Base-by-base conservation (phyloP, 2,329 filamentous ascomycete genomes). In the Fusarium compactum region DNA sequence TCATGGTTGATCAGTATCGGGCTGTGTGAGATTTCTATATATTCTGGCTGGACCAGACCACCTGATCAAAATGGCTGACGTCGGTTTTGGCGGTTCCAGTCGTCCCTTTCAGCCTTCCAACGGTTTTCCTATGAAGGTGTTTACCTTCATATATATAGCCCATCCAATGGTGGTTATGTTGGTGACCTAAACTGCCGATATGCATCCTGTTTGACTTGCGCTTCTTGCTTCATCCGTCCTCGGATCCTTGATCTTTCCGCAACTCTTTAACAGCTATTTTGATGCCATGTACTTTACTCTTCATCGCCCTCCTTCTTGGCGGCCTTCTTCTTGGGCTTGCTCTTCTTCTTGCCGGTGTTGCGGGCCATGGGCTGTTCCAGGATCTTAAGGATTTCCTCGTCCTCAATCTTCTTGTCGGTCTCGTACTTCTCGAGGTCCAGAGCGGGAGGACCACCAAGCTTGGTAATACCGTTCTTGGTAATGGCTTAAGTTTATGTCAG, bases 361-460 rank as follows among this genome's bases (percentile, higher is more conserved):
- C 93, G 93, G 72, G 91, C 86, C 76, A 97, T 83, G 32, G 95
- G 95, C 82, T 93, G 92, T 84, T 96, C 94, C 54, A 99, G 88
- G 71, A 98, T 95, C 87, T 96, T 93, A 76, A 98, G 90, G 73
- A 99, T 87, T 84, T 98, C 95, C 85, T 97, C 94, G 72, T 98
- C 95, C 73, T 90, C 91, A 78, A 99, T 97, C 89, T 98, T 98
- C 89, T 98, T 98, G 82, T 98, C 95, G 34, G 93, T 91, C 88
- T 97, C 92, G 86, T 91, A 89, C 85, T 95, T 94, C 79, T 87
- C 88, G 67, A 96, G 80, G 78, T 98, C 94, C 70, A 92, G 86
- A 24, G 90, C 81, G 67, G 92, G 90, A 34, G 96, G 91, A 27
- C 88, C 91, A 76, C 93, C 91, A 62, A 99, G 85, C 84, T 93